Evolutionary conservation across 768 basidiomycete species (phyloP).

Genomic region (Candolleomyces eurysporus): DNA sequence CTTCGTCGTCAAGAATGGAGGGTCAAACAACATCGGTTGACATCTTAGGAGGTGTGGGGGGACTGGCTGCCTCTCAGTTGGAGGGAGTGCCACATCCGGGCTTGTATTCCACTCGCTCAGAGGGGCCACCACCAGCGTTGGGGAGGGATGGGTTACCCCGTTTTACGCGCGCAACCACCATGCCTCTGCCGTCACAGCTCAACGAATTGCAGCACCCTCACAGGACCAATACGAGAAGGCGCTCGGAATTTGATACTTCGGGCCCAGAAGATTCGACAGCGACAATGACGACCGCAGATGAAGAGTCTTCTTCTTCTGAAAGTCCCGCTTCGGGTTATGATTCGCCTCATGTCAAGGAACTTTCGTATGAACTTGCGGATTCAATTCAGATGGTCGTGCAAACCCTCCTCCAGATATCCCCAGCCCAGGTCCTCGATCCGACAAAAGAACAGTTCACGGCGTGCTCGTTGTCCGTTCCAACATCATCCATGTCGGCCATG

Average conservation of each 20-base stretch:
- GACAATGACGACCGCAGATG: slow-evolving; percentile 16
- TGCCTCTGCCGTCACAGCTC: slow-evolving; percentile 80
- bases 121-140: slow-evolving; percentile 38
- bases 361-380: slow-evolving; percentile 88
- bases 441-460: slow-evolving; percentile 92
- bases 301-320: slow-evolving; percentile 13
- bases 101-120: slow-evolving; percentile 23
- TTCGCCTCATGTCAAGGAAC: slow-evolving; percentile 51
- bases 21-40: not conserved
- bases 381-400: slow-evolving; percentile 88
- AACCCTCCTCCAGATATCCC: slow-evolving; percentile 86
- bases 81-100: slow-evolving; percentile 7
- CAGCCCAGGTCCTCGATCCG: slow-evolving; percentile 87
- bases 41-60: not conserved
- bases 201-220: slow-evolving; percentile 71
- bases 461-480: slow-evolving; percentile 84
- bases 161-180: slow-evolving; percentile 76
- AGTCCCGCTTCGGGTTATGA: slow-evolving; percentile 1
- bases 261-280: slow-evolving; percentile 20
- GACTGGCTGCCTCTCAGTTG: not conserved
- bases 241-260: not conserved
- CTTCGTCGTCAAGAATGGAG: slow-evolving; percentile 9
- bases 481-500: slow-evolving; percentile 83
- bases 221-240: slow-evolving; percentile 12
- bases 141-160: slow-evolving; percentile 33